A percentile compares a stretch with the other conserved stretches of the same genome.
These are phyloP conservation scores for Fraxinus angustifolia DNA, from an alignment of 305 asterid genomes.

Conservation along the genomic window DNA sequence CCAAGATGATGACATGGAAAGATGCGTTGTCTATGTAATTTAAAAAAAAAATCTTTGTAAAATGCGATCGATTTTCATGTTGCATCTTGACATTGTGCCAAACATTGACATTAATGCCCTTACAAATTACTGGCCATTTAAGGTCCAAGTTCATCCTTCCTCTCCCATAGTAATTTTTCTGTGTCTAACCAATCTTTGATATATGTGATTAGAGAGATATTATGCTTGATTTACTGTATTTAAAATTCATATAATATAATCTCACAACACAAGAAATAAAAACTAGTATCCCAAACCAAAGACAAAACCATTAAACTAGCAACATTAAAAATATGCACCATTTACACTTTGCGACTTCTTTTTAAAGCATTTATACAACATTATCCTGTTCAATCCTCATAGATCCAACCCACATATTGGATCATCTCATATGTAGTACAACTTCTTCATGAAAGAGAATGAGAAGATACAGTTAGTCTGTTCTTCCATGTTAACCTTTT, in stretches of 20 bases:
- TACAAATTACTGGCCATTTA: background rate
- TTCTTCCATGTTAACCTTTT: background rate
- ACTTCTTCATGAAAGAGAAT: constrained; percentile 31
- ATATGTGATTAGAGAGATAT: background rate
- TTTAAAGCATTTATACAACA: constrained; percentile 41
- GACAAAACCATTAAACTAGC: constrained; percentile 44
- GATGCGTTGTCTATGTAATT: background rate
- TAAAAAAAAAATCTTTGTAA: too few relatives aligned
- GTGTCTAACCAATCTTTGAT: constrained; percentile 42
- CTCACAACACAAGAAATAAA: constrained; percentile 66
- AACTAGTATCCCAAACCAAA: constrained; percentile 46
- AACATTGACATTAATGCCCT: background rate
- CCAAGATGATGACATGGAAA: background rate
- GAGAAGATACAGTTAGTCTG: constrained; percentile 8
- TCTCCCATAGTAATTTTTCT: constrained; percentile 44
- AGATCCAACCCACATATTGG: constrained; percentile 66
- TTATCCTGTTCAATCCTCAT: constrained; percentile 52
- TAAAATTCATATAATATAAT: constrained; percentile 25
- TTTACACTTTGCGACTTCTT: constrained; percentile 57
- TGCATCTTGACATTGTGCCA: background rate
- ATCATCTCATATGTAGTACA: constrained; percentile 50
- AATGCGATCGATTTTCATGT: too few relatives aligned
- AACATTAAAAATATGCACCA: constrained; percentile 45
- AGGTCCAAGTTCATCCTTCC: constrained; percentile 6
- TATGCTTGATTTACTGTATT: background rate